phyloP scores from a whole-genome alignment of 352 stramenopile species.

The Pythium graminicola region DNA sequence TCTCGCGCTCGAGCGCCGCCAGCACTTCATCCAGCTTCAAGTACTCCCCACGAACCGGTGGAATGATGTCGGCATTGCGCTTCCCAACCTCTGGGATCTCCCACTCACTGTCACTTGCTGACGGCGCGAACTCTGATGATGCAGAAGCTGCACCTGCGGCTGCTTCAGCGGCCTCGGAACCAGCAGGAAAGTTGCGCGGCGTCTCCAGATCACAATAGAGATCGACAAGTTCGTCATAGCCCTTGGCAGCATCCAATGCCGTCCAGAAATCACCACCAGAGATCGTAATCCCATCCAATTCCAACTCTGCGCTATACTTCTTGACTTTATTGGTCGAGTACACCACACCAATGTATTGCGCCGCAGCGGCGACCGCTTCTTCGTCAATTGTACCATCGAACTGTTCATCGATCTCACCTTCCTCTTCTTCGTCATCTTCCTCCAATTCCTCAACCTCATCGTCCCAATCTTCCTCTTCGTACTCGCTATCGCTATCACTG shows the following conservation, averaged over 20 bases:
- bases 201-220: conserved; percentile 73
- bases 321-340: conserved; percentile 71
- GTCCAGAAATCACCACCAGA: conserved; percentile 79
- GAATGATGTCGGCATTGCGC: conserved; percentile 72
- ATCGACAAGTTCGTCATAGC: conserved; percentile 75
- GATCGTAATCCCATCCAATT: conserved; percentile 63
- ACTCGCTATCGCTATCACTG: conserved; percentile 10
- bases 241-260: conserved; percentile 69
- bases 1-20: conserved; percentile 56
- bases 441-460: conserved; percentile 19
- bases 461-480: background rate
- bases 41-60: conserved; percentile 49
- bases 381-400: conserved; percentile 26
- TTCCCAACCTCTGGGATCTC: conserved; percentile 55
- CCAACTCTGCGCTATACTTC: conserved; percentile 73
- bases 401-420: conserved; percentile 21
- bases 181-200: conserved; percentile 62
- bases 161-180: conserved; percentile 27
- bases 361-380: conserved; percentile 27
- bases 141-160: conserved; percentile 17
- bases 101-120: conserved; percentile 39
- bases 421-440: conserved; percentile 20
- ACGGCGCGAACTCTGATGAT: conserved; percentile 1
- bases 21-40: conserved; percentile 68
- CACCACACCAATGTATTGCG: conserved; percentile 59